Evolutionary conservation across 139 green algal species (phyloP), one percentile per base, ranked within the genome.

Genomic region (Bryopsis sp.): DNA sequence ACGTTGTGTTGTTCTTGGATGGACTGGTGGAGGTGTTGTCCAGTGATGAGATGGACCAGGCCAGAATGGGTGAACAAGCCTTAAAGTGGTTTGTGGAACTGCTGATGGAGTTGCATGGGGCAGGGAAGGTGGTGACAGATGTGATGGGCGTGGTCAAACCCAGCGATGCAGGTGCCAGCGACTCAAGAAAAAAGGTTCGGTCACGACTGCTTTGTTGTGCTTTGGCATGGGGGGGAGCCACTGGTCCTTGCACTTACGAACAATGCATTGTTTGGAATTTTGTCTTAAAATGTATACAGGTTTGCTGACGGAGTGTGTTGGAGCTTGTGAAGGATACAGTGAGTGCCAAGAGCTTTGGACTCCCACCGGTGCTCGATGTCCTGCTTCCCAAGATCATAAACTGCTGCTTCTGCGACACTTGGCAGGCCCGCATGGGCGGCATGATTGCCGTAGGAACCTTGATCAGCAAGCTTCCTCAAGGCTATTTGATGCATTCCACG

Each of bases 1-100:
- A 96, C 72, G 80, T 81, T 11, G 67, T 83, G 31, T 70, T 97
- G 31, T 93, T 95, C 62, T 72, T 97, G 39, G 91, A 98, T 64
- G 90, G 90, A 0, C 75, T 98, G 26, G 76, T 96, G 36, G 84
- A 88, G 68, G 77, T 82, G 28, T 48, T 89, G n/a, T 62, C 35
- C 1, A 72, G 82, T 15, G 39, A 81, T 11, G 69, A 74, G 11
- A 35, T 64, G 0, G 37, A 73, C 28, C 66, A 81, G 7, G 61
- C 72, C 2, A 71, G 78, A 2, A 77, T 85, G 0, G 85, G 80
- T 2, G 64, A 92, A 24, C 69, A 86, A 36, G 79, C 79, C 43
- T 74, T 97, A 11, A 33, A 58, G 28, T 72, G 82, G 22, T 97
- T 98, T 65, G 34, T 94, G 0, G 80, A 90, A 54, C 88, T 85